Evolutionary conservation across 2,329 filamentous ascomycete species (phyloP).

Genomic region (Golovinomyces cichoracearum): DNA sequence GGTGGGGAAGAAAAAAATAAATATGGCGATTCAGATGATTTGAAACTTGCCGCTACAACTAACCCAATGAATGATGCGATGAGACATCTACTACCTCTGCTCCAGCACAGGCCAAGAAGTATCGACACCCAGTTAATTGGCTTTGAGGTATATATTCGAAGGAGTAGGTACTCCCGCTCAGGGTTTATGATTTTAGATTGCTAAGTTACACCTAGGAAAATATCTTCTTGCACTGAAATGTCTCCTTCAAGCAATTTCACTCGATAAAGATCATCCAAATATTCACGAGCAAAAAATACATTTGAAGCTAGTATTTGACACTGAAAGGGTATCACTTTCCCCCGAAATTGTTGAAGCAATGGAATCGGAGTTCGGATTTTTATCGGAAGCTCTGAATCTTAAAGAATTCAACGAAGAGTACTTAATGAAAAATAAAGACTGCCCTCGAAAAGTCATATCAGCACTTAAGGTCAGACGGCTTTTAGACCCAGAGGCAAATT

Average conservation of each 20-base stretch:
- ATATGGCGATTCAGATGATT: slow-evolving; percentile 66
- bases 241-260: slow-evolving; percentile 42
- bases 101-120: slow-evolving; percentile 59
- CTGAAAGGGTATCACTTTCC: slow-evolving; percentile 31
- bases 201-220: slow-evolving; percentile 38
- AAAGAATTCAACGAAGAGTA: slow-evolving; percentile 41
- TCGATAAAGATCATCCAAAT: slow-evolving; percentile 43
- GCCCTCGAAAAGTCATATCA: slow-evolving; percentile 34
- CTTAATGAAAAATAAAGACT: slow-evolving; percentile 33
- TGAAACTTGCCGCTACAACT: slow-evolving; percentile 52
- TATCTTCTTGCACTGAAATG: slow-evolving; percentile 69
- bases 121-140: slow-evolving; percentile 61
- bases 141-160: slow-evolving; percentile 69
- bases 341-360: slow-evolving; percentile 43
- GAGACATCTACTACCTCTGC: slow-evolving; percentile 58
- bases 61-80: slow-evolving; percentile 66
- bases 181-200: too few species aligned
- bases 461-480: slow-evolving; percentile 32
- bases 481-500: slow-evolving; percentile 29
- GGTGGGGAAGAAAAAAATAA: slow-evolving; percentile 54
- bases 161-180: slow-evolving; percentile 40
- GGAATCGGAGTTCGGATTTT: slow-evolving; percentile 36
- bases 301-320: slow-evolving; percentile 37
- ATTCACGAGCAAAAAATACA: slow-evolving; percentile 50
- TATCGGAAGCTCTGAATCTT: slow-evolving; percentile 32